Base-by-base conservation (phyloP, 2,329 filamentous ascomycete species). In the Colletotrichum lentis region DNA sequence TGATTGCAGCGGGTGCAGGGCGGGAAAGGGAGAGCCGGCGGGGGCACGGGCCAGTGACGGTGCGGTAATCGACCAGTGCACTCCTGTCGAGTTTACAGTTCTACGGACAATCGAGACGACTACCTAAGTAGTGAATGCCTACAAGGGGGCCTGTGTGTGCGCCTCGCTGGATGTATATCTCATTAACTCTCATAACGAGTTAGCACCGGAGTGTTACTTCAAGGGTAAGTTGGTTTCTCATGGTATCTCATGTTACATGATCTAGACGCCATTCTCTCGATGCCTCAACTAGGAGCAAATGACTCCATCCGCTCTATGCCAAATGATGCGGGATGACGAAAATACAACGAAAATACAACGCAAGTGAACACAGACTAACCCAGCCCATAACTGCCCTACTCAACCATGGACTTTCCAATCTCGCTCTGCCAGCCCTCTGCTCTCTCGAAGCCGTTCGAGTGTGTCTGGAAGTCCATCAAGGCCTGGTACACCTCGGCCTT, bases 341-440 rank as follows among this genome's bases (percentile, higher is more conserved):
- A n/a, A 39, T 24, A 37, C 6, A 16, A 46, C 37, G 39, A 58
- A 49, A n/a, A 39, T 24, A 37, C 6, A 16, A 31, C 18, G 4
- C 31, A 35, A 35, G 31, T 10, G 12, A 46, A n/a, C 1, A 8
- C 18, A 6, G 1, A 55, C 37, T 24, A 47, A 54, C 53, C 54
- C 7, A 37, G 24, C n/a, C 50, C 44, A 16, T 27, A 6, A 27
- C 49, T 18, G n/a, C 49, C 49, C 72, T 72, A 83, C 16, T 78
- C 75, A 44, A 76, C 78, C 90, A 93, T 93, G 16, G 83, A 84
- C 84, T 93, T 94, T 44, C 92, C 92, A 85, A 97, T 97, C 81
- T 96, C 91, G 75, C 91, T 94, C 78, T 90, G 81, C 93, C 94
- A 97, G 37, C 88, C 87, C 71, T 88, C 85, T 1, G 91, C 91